Evolutionary conservation across 306 rosid species (phyloP), one percentile per base, ranked within the genome.

Genomic region (Quercus agrifolia): DNA sequence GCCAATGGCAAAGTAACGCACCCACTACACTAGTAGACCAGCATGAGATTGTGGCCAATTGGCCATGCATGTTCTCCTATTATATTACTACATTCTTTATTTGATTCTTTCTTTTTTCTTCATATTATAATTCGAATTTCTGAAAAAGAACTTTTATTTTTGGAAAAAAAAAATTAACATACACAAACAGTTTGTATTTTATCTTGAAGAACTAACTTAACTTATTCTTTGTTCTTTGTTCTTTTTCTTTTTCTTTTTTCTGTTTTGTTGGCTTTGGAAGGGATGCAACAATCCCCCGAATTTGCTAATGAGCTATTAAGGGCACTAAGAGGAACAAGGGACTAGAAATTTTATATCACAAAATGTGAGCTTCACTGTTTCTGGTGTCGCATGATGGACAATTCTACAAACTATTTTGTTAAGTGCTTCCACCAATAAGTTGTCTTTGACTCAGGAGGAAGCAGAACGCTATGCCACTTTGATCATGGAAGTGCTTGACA

Each of bases 361-460:
- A 90, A 92, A 86, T 73, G 56, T 71, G 94, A 94, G 41, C 72
- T 94, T 79, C 87, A 84, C 27, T 59, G 58, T 7, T 86, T 86
- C 78, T 94, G 94, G 98, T 35, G 79, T 84, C 89, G 74, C 62
- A 77, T 88, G 84, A 89, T 83, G 64, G 88, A 35, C 59, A 4
- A 27, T 80, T 71, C 63, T 64, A 35, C 89, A 94, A 97, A 85
- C 82, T 44, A 82, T 94, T 63, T 35, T 88, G 44, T 77, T 90
- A 83, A 84, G 91, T 63, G 93, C 97, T 56, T 81, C 81, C 4
- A 87, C 91, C 78, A 94, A 94, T 83, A 90, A 92, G 88, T 46
- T 94, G 58, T 83, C 83, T 56, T 81, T 92, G 86, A 86, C 89
- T 62, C 94, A 79, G 38, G 97, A 92, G 83, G 98, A 94, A 86